Evolutionary conservation across 768 basidiomycete species (phyloP).

Genomic region (Leccinum sublutescens): DNA sequence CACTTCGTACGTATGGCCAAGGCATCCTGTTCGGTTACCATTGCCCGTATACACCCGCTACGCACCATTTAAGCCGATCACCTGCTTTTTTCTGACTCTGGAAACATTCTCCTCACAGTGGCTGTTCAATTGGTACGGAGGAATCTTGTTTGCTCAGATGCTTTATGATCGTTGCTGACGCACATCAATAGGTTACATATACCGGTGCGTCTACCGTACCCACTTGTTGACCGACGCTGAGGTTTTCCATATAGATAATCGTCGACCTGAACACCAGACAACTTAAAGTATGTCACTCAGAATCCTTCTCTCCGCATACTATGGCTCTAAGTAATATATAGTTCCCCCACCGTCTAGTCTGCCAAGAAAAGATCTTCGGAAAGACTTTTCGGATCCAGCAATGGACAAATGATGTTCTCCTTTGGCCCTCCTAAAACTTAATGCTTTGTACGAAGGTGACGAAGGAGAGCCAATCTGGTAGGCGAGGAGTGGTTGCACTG

Average conservation of each 20-base stretch:
- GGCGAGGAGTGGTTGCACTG: constrained; percentile 6
- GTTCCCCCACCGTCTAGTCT: neutral
- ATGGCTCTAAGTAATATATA: neutral
- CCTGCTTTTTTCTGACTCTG: too few relatives aligned
- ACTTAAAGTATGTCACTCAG: neutral
- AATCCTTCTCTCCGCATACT: too few relatives aligned
- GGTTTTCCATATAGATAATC: neutral
- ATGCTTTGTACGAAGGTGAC: constrained; percentile 14
- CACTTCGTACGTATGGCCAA: neutral
- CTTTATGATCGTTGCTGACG: too few relatives aligned
- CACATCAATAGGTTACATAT: too few relatives aligned
- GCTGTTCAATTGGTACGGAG: too few relatives aligned
- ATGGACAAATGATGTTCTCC: constrained; percentile 4
- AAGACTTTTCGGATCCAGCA: constrained; percentile 5
- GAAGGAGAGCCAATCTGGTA: constrained; percentile 11
- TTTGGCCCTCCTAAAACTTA: neutral
- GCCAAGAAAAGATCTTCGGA: neutral
- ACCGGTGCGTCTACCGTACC: too few relatives aligned
- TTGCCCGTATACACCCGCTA: too few relatives aligned
- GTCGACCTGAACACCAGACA: neutral
- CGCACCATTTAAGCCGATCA: too few relatives aligned
- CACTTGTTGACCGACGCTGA: too few relatives aligned
- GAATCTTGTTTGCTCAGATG: too few relatives aligned
- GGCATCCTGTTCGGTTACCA: too few relatives aligned
- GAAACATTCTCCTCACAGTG: too few relatives aligned